Evolutionary conservation across 495 filamentous ascomycete genomes (phyloP).

Genomic region (Neurospora sp.): DNA sequence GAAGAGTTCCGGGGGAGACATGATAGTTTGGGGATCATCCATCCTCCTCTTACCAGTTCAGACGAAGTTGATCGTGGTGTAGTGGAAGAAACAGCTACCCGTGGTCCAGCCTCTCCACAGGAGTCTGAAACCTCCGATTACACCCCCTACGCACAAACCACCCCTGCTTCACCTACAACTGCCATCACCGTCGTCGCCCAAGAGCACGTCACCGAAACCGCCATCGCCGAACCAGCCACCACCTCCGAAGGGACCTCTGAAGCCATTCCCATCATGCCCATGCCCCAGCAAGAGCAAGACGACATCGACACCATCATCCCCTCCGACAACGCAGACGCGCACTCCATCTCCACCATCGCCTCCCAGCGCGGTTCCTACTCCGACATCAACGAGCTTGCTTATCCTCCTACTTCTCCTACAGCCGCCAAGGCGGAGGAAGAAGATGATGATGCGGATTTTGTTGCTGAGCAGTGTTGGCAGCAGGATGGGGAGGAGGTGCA

Average conservation of each 20-base stretch:
- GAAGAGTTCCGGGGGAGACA: neutral
- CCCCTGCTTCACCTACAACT: neutral
- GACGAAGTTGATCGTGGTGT: neutral
- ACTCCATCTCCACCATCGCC: neutral
- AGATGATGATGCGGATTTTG: neutral
- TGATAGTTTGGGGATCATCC: neutral
- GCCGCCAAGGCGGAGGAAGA: neutral
- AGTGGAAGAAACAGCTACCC: neutral
- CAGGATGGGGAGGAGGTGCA: neutral
- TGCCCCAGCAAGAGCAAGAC: no score
- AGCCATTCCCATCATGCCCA: no score
- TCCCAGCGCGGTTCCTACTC: neutral
- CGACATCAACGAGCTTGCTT: neutral
- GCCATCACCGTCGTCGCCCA: no score
- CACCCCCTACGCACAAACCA: neutral
- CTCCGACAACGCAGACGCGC: neutral
- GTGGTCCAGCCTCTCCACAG: no score
- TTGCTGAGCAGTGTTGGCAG: neutral
- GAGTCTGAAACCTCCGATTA: neutral
- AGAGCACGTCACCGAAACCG: no score
- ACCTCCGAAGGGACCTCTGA: no score
- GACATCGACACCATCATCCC: neutral
- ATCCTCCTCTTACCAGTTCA: neutral
- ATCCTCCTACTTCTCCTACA: neutral
- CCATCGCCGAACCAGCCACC: no score